Base-by-base conservation (phyloP, 306 rosid species). In the Acacia melanoxylon region DNA sequence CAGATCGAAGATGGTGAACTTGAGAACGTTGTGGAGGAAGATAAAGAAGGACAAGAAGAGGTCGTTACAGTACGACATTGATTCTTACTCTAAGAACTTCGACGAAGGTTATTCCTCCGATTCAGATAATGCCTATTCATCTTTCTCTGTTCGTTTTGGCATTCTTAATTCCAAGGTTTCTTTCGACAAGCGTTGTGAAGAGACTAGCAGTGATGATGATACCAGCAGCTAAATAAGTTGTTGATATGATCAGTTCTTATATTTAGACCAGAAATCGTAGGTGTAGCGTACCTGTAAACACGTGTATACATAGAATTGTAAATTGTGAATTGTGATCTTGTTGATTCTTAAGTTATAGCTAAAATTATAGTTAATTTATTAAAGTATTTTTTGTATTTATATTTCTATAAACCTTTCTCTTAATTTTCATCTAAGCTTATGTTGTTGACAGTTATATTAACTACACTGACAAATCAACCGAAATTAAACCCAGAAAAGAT, bases 91-190 rank as follows among this genome's bases (percentile, higher is more conserved):
- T 9, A 89, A 88, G 72, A 92, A 92, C 75, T 92, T 92, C 11
- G 97, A 92, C 80, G 90, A 87, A 44, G 92, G 95, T 10, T 83
- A 40, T 22, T 80, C 80, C 33, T 79, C 69, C 16, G 92, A 92
- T 45, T 87, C 89, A 5, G 95, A 92, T 33, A 67, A 66, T 61
- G 31, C 78, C n/a, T 86, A 81, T 24, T 84, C 92, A 5, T 92
- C 95, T 6, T 92, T 92, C 89, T 88, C 94, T 0, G 94, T 91
- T 63, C 77, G 92, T 78, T 92, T 88, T 62, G 95, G 95, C 19
- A 88, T 84, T 59, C 88, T 89, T 9, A 67, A 16, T 49, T 49
- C 56, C n/a, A 49, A 49, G n/a, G 2, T 49, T 49, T 49, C 1
- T 2, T 49, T 5, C 16, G 27, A 81, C 40, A 75, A 69, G 33